These are phyloP conservation scores for Ceratocystiopsis brevicomis DNA, from an alignment of 2,329 filamentous ascomycete genomes.

Conservation along the genomic window DNA sequence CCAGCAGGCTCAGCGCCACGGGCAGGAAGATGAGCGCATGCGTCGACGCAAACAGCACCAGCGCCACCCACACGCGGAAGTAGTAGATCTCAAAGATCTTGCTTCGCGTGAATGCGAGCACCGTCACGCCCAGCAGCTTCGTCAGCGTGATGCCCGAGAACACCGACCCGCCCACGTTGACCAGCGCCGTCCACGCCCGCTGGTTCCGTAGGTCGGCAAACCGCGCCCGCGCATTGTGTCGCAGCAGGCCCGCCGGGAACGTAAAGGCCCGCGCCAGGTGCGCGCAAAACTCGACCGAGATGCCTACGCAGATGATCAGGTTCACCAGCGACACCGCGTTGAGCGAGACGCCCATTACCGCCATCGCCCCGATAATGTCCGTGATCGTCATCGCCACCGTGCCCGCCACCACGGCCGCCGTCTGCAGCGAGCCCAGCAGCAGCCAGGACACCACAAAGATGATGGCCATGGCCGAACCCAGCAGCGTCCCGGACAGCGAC, in stretches of 20 bases:
- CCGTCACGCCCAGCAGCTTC: conserved; percentile 78
- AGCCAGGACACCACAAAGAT: conserved; percentile 66
- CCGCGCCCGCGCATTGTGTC: conserved; percentile 60
- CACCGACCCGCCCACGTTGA: conserved; percentile 86
- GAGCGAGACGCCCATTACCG: conserved; percentile 66
- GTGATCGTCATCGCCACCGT: conserved; percentile 88
- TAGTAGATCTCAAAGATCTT: conserved; percentile 99
- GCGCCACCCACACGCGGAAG: conserved; percentile 85
- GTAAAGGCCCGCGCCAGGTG: conserved; percentile 93
- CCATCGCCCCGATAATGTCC: conserved; percentile 92
- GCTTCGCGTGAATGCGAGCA: conserved; percentile 82
- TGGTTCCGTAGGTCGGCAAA: conserved; percentile 62
- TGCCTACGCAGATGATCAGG: conserved; percentile 89
- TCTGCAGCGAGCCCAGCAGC: conserved; percentile 67
- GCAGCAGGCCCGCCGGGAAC: conserved; percentile 67
- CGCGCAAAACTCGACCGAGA: conserved; percentile 91
- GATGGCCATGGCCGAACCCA: conserved; percentile 67
- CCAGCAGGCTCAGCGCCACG: conserved; percentile 68
- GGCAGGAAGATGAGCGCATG: conserved; percentile 87
- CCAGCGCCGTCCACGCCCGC: conserved; percentile 77
- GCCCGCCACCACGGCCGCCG: conserved; percentile 61
- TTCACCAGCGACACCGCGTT: conserved; percentile 95
- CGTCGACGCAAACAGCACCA: conserved; percentile 73
- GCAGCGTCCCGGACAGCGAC: conserved; percentile 54
- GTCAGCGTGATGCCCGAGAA: conserved; percentile 94